Conservation (phyloP, 345 rosid species). For the Arabis alpina region DNA sequence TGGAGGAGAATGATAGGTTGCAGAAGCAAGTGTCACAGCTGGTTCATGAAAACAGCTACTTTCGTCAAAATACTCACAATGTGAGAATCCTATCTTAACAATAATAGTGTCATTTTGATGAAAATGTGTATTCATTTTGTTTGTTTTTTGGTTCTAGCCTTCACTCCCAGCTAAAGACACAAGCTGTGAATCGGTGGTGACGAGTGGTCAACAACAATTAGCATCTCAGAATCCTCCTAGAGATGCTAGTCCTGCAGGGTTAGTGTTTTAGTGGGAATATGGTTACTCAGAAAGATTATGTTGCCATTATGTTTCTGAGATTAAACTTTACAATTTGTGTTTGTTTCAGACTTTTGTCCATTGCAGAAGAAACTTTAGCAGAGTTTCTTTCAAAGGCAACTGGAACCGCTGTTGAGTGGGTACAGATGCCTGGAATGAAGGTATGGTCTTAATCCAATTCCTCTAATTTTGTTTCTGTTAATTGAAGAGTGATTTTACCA, state of each 20-base stretch:
- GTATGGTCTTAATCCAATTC: conserved; percentile 43
- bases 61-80: conserved; percentile 90
- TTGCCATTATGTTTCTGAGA: conserved; percentile 26
- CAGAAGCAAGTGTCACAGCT: conserved; percentile 98
- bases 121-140: not conserved
- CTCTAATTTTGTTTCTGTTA: not conserved
- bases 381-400: conserved; percentile 99
- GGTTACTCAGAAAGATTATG: conserved; percentile 44
- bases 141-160: conserved; percentile 44
- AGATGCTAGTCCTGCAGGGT: conserved; percentile 99
- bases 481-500: not conserved
- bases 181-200: conserved; percentile 99
- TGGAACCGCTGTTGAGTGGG: conserved; percentile 99
- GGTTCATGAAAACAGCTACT: conserved; percentile 97
- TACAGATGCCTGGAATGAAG: conserved; percentile 99
- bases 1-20: conserved; percentile 99
- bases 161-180: conserved; percentile 94
- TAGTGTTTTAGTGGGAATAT: conserved; percentile 48
- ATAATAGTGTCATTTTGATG: not conserved
- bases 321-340: not conserved
- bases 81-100: conserved; percentile 48
- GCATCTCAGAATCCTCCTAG: conserved; percentile 96
- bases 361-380: conserved; percentile 99
- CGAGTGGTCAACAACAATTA: conserved; percentile 96
- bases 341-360: conserved; percentile 89